A percentile compares a stretch with the other conserved stretches of the same genome.
These are phyloP conservation scores for Ceratobasidium sp. DNA, from an alignment of 1,284 basidiomycete genomes.

Conservation along the genomic window DNA sequence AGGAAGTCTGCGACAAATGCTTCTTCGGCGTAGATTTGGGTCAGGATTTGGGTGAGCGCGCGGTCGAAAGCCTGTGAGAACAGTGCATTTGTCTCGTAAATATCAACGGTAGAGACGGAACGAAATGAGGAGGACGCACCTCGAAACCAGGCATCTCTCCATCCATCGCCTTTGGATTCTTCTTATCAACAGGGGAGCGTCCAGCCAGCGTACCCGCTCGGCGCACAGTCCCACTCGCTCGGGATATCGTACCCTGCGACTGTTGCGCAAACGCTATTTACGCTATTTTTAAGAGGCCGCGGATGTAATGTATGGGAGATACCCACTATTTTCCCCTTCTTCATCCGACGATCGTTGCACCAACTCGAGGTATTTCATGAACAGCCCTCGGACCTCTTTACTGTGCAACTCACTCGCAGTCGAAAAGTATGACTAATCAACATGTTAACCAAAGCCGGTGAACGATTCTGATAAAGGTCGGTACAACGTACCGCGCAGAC, in stretches of 20 bases:
- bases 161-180: conserved; percentile 58
- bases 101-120: not conserved
- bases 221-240: conserved; percentile 65
- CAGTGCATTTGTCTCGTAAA: not conserved
- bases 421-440: conserved; percentile 86
- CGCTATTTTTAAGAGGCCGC: conserved; percentile 47
- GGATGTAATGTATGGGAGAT: not conserved
- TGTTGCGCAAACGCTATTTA: conserved; percentile 61
- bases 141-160: conserved; percentile 77
- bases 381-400: conserved; percentile 81
- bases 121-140: conserved; percentile 60
- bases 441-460: conserved; percentile 11
- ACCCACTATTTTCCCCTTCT: conserved; percentile 74
- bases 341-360: conserved; percentile 80
- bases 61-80: conserved; percentile 75
- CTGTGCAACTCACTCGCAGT: conserved; percentile 84
- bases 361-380: conserved; percentile 70
- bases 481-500: conserved; percentile 82
- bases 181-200: conserved; percentile 74
- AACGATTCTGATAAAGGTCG: not conserved
- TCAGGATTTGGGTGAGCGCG: conserved; percentile 82
- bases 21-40: conserved; percentile 84
- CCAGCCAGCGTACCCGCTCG: conserved; percentile 82
- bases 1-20: conserved; percentile 93
- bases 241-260: conserved; percentile 60